Evolutionary conservation across 108 stramenopile species (phyloP), one percentile per base, ranked within the genome.

Genomic region (Cyclotella sp.): DNA sequence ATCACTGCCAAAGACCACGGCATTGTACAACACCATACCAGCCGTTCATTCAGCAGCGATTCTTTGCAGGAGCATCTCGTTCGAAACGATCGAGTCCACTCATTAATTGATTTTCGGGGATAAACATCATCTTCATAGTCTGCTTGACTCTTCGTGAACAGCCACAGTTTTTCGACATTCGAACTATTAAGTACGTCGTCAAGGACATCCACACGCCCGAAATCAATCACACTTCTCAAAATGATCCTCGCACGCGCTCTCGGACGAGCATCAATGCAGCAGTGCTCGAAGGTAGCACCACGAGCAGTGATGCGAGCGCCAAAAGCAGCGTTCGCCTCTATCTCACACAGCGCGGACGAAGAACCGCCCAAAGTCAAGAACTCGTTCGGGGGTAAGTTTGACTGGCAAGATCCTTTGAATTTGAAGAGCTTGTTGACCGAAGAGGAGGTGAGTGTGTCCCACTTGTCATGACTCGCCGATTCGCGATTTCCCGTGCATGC

Each of bases 331-430:
- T 74, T 53, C 39, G 45, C 52, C 22, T 28, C 63, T 5, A 10
- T 46, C 39, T n/a, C 19, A 13, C 45, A 73, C 27, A 9, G 40
- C 39, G 75, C 54, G 19, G 58, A 68, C 26, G 54, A 68, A 16
- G 58, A 61, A 24, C 66, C 55, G 4, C 65, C 75, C n/a, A 68
- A 67, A 34, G 43, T 15, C 24, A 76, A 76, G 58, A 78, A 78
- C 63, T 44, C 70, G 11, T 78, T 78, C 40, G 77, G 77, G 39
- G 78, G 47, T 3, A 68, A 70, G 28, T 79, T 63, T 49, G 73
- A 79, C 21, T 74, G 70, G 70, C 28, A 60, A 22, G 78, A 79
- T 74, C 78, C 78, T 27, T 9, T 79, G 16, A 65, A 54, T 27
- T 52, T 73, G 19, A 73, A 79, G 42, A 67, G 64, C 42, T 49